Conservation (phyloP, 805 yeast species). For the Kuraishia hungarica region DNA sequence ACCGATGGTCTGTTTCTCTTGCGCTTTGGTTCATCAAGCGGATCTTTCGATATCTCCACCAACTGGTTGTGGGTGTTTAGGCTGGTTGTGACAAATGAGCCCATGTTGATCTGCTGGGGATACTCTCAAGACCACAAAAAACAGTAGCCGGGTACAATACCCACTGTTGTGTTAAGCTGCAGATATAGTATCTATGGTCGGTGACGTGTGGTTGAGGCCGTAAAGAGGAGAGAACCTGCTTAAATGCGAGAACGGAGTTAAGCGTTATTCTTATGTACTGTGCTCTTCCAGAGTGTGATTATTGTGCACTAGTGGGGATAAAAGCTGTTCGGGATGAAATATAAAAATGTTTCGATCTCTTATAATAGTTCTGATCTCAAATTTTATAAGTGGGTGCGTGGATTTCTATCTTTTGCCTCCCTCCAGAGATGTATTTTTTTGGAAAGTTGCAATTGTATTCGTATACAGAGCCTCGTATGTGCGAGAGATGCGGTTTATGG, state of each 20-base stretch:
- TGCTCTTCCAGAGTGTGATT: too few relatives aligned
- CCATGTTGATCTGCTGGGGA: background rate
- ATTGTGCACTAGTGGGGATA: too few relatives aligned
- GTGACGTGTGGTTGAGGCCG: background rate
- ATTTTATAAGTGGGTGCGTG: too few relatives aligned
- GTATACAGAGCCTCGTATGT: background rate
- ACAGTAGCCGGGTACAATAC: background rate
- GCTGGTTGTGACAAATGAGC: conserved; percentile 9
- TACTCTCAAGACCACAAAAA: background rate
- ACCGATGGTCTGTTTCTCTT: conserved; percentile 33
- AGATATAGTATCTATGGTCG: background rate
- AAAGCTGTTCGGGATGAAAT: too few relatives aligned
- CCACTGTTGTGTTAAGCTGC: background rate
- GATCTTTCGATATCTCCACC: conserved; percentile 8
- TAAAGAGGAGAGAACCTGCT: background rate
- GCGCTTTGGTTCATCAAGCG: conserved; percentile 7
- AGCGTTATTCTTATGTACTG: background rate
- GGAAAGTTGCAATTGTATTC: background rate
- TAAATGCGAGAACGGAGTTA: background rate
- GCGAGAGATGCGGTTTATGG: background rate
- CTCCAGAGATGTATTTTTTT: too few relatives aligned
- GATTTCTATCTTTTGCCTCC: too few relatives aligned
- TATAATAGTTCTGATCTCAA: too few relatives aligned
- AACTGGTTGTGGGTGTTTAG: conserved; percentile 10
- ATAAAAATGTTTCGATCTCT: too few relatives aligned